Conservation (phyloP, 164 flowering plant genomes). For the Pachysandra terminalis region DNA sequence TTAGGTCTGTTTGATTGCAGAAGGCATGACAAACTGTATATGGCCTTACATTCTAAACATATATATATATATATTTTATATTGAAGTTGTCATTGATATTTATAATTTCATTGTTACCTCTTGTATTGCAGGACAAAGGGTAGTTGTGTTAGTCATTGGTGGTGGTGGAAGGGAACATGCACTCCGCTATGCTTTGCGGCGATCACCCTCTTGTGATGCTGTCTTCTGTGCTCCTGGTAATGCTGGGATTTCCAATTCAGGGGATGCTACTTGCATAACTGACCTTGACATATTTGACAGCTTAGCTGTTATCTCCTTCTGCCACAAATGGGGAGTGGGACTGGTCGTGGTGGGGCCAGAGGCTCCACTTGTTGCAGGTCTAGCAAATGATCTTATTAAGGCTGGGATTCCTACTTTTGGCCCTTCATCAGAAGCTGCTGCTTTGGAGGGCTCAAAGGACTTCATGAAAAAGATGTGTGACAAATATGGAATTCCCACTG, state of each 20-base stretch:
- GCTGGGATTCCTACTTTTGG: conserved; percentile 93
- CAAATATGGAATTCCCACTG: conserved; percentile 93
- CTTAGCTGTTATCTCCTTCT: conserved; percentile 69
- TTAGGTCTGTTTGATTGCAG: too few species aligned
- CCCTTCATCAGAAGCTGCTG: conserved; percentile 95
- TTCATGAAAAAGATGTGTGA: conserved; percentile 94
- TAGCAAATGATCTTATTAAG: conserved; percentile 70
- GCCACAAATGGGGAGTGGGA: conserved; percentile 68
- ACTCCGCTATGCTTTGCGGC: conserved; percentile 80
- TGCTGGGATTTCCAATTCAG: conserved; percentile 86
- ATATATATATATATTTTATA: too few species aligned
- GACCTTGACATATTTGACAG: conserved; percentile 73
- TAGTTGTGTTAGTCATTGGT: conserved; percentile 85
- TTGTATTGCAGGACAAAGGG: conserved; percentile 43
- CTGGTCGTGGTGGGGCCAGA: conserved; percentile 94
- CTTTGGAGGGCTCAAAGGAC: conserved; percentile 94
- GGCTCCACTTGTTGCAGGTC: conserved; percentile 96
- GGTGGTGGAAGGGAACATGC: conserved; percentile 98
- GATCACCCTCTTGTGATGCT: conserved; percentile 75
- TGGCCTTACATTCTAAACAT: too few species aligned
- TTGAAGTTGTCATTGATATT: not conserved
- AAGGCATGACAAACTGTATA: too few species aligned
- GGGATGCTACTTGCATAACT: conserved; percentile 78
- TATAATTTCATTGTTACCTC: not conserved
- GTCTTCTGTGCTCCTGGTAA: conserved; percentile 97